Base-by-base conservation (phyloP, 225 moss, liverwort and hornwort genomes). In the Bryum argenteum region DNA sequence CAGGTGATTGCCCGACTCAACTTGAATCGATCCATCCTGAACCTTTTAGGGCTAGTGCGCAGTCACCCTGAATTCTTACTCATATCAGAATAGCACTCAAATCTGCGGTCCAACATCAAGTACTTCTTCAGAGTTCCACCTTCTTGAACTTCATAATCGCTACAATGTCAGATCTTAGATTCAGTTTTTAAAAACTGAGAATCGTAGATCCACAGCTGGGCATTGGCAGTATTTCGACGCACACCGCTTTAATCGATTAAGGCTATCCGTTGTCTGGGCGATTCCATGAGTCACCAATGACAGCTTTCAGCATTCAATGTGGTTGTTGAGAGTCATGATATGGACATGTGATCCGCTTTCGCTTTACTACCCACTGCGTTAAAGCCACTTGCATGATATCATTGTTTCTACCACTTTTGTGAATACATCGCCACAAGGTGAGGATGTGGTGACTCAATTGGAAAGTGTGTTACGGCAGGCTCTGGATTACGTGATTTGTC, bases 401-500 rank as follows among this genome's bases (percentile, higher is more conserved):
- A 1, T 40, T 9, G 43, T 61, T 5, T 18, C 7, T 6, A 33
- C 33, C 33, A 33, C 33, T 33, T 33, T 4, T 33, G 7, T 33
- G 33, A 33, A 33, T 28, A 28, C 7, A 33, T 33, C 33, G 33
- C 33, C 7, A 6, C 33, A 33, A 5, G 33, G 33, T 6, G 33
- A 33, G 33, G 33, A 33, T 33, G 33, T 33, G 33, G 33, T 33
- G 33, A 2, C 33, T 33, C 33, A 33, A 6, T 33, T 33, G 16
- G 26, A 28, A 58, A 9, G 63, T 55, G 64, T 0, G 55, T 16
- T 61, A 6, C 62, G 56, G 63, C 84, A 92, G 90, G 88, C 71
- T 20, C 80, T 92, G 57, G 92, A 92, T 63, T 87, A 84, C 58
- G 92, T 79, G 54, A 53, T 92, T n/a, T 72, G 58, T n/a, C 75